phyloP scores from a whole-genome alignment of 2,329 filamentous ascomycete species.

The Ascochyta koolunga region DNA sequence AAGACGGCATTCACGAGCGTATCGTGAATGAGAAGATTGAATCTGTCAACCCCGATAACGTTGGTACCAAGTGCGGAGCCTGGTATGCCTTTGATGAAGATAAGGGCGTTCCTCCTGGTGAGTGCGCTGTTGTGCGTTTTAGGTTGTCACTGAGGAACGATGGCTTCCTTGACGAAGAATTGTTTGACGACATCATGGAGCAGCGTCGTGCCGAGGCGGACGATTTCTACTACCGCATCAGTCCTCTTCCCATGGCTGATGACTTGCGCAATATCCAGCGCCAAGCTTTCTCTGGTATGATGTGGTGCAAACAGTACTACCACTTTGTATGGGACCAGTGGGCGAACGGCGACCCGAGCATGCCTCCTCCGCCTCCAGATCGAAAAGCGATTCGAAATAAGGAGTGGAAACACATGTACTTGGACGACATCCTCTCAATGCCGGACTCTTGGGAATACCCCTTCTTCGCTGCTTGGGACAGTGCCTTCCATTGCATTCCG shows the following conservation, averaged over 20 bases:
- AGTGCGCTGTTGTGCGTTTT: slow-evolving; percentile 95
- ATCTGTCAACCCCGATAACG: slow-evolving; percentile 78
- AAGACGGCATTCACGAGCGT: slow-evolving; percentile 90
- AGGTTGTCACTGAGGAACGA: slow-evolving; percentile 78
- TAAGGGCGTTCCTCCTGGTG: slow-evolving; percentile 83
- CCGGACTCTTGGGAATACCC: slow-evolving; percentile 99
- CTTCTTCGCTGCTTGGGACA: slow-evolving; percentile 97
- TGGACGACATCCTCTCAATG: slow-evolving; percentile 96
- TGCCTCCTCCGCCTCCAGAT: slow-evolving; percentile 81
- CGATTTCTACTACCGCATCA: slow-evolving; percentile 93
- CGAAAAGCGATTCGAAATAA: slow-evolving; percentile 83
- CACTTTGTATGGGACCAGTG: slow-evolving; percentile 98
- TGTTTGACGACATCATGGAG: slow-evolving; percentile 90
- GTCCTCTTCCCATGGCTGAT: slow-evolving; percentile 89
- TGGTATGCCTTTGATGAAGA: slow-evolving; percentile 93
- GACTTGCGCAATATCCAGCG: slow-evolving; percentile 94
- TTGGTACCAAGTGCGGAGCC: slow-evolving; percentile 86
- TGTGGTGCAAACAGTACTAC: slow-evolving; percentile 98
- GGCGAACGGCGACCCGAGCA: slow-evolving; percentile 89
- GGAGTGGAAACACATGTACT: slow-evolving; percentile 92
- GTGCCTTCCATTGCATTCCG: slow-evolving; percentile 94
- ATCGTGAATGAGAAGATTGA: slow-evolving; percentile 82
- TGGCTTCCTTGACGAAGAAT: slow-evolving; percentile 86
- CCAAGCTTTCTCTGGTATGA: slow-evolving; percentile 93
- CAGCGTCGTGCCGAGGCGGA: slow-evolving; percentile 87